phyloP scores from a whole-genome alignment of 768 basidiomycete genomes.

The Phaeotremella fagi region DNA sequence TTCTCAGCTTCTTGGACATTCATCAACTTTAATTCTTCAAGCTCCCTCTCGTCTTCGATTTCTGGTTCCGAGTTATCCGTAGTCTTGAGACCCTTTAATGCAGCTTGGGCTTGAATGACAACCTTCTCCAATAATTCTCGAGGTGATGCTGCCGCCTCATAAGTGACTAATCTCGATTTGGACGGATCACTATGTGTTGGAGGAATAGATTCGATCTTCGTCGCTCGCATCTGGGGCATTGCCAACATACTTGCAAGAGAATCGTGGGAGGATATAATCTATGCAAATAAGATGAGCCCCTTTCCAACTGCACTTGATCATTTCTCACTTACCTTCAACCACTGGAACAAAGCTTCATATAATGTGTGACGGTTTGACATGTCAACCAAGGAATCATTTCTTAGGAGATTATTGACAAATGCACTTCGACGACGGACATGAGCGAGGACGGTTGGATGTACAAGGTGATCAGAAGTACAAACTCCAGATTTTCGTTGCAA shows the following conservation, averaged over 20 bases:
- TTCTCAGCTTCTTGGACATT: constrained; percentile 49
- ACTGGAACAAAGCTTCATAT: constrained; percentile 84
- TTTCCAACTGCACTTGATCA: neutral
- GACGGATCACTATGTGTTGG: neutral
- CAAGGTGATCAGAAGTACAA: constrained; percentile 72
- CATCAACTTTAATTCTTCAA: constrained; percentile 82
- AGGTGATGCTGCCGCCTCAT: constrained; percentile 86
- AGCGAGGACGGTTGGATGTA: constrained; percentile 72
- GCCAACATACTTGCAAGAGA: constrained; percentile 92
- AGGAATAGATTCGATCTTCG: neutral
- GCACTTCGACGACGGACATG: constrained; percentile 90
- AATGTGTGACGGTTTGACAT: constrained; percentile 83
- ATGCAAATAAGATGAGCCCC: constrained; percentile 5
- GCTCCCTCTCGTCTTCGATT: constrained; percentile 71
- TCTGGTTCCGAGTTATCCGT: constrained; percentile 52
- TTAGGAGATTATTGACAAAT: constrained; percentile 73
- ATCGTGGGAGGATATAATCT: constrained; percentile 93
- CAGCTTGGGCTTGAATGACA: constrained; percentile 87
- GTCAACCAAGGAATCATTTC: constrained; percentile 88
- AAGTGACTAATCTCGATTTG: constrained; percentile 54
- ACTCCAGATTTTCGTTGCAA: constrained; percentile 69
- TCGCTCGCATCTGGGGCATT: constrained; percentile 66
- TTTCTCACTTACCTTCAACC: constrained; percentile 71
- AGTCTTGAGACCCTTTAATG: constrained; percentile 77
- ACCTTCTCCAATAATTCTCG: constrained; percentile 87